phyloP scores from a whole-genome alignment of 441 rosid genomes.

The Isatis lusitanica region DNA sequence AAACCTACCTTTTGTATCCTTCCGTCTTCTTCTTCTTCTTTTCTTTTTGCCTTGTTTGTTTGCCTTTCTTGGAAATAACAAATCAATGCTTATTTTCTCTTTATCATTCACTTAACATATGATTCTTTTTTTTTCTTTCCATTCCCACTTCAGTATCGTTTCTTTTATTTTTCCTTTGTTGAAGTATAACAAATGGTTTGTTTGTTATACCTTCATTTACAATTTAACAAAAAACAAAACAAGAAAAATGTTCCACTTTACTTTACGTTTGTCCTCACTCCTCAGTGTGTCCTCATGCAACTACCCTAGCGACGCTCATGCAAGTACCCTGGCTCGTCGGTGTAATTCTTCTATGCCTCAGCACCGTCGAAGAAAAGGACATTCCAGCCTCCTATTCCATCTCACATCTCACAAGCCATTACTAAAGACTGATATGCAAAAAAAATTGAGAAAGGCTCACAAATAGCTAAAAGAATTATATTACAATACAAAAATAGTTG shows the following conservation, averaged over 20 bases:
- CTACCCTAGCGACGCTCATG: too few species aligned
- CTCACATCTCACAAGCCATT: too few species aligned
- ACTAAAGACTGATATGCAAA: too few species aligned
- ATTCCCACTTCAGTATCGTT: not conserved
- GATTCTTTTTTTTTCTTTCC: not conserved
- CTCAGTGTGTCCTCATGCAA: slow-evolving; percentile 17
- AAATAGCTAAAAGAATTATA: too few species aligned
- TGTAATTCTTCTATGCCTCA: too few species aligned
- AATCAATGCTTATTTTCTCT: not conserved
- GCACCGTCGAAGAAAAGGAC: too few species aligned
- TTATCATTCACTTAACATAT: not conserved
- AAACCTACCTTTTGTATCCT: slow-evolving; percentile 24
- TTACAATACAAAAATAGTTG: too few species aligned
- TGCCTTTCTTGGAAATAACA: slow-evolving; percentile 26
- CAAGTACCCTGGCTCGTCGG: too few species aligned
- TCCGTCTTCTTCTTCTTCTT: slow-evolving; percentile 4
- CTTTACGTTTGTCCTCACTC: too few species aligned
- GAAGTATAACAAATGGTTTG: not conserved
- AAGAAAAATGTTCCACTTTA: too few species aligned
- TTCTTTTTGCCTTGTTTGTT: slow-evolving; percentile 12
- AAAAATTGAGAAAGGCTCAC: too few species aligned
- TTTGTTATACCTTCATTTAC: not conserved
- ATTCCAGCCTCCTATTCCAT: too few species aligned
- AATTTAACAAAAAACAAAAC: not conserved
- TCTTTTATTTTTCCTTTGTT: not conserved